Percentiles rank a stretch among this genome's conserved stretches.
Evolutionary conservation across 1,139 yeast genomes (phyloP).

Genomic region (Yamadazyma epiphylla): DNA sequence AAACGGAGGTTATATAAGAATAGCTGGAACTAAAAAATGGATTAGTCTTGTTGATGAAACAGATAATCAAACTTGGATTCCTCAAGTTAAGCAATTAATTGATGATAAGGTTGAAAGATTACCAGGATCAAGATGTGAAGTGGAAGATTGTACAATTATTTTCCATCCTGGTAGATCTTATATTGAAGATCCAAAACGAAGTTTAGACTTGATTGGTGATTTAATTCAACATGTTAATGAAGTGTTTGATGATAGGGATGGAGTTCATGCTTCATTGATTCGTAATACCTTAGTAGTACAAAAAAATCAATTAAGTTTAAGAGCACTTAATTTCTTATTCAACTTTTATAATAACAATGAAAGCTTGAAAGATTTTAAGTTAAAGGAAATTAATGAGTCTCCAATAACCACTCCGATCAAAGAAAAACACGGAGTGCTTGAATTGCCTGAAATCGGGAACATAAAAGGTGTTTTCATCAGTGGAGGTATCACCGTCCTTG

Average conservation of each 20-base stretch:
- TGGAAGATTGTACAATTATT: slow-evolving; percentile 71
- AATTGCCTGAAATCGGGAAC: slow-evolving; percentile 4
- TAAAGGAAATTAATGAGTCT: slow-evolving; percentile 15
- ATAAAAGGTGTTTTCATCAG: slow-evolving; percentile 49
- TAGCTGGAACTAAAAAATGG: slow-evolving; percentile 60
- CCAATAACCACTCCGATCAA: slow-evolving; percentile 10
- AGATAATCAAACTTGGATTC: slow-evolving; percentile 57
- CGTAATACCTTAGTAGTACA: slow-evolving; percentile 70
- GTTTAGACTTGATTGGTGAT: slow-evolving; percentile 73
- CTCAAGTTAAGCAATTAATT: slow-evolving; percentile 54
- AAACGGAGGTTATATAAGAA: slow-evolving; percentile 72
- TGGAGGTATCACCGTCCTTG: slow-evolving; percentile 68
- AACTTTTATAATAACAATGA: slow-evolving; percentile 24
- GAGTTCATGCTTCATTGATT: slow-evolving; percentile 75
- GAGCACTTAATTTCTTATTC: slow-evolving; percentile 49
- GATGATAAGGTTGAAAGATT: slow-evolving; percentile 71
- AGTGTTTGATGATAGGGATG: slow-evolving; percentile 52
- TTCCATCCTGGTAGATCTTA: slow-evolving; percentile 66
- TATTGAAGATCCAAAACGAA: slow-evolving; percentile 63
- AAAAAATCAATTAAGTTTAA: slow-evolving; percentile 46
- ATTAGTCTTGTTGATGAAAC: slow-evolving; percentile 53
- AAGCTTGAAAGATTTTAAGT: slow-evolving; percentile 21
- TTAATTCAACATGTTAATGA: slow-evolving; percentile 83
- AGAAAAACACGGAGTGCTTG: slow-evolving; percentile 5
- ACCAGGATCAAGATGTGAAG: slow-evolving; percentile 72